Base-by-base conservation (phyloP, 306 rosid genomes). In the Corylus americana region DNA sequence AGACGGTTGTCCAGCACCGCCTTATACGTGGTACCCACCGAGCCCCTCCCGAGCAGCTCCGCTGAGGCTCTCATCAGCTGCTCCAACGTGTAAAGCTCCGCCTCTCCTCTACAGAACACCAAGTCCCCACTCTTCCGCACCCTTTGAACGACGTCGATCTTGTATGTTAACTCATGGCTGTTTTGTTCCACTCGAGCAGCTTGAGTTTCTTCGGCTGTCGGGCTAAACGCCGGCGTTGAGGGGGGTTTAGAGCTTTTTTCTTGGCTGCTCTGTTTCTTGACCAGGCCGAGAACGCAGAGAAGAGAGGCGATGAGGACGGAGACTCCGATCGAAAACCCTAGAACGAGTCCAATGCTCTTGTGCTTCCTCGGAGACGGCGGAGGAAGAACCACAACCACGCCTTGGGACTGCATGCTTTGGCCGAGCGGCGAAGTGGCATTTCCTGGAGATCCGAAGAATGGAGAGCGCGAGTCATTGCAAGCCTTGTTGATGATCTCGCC, bases 21-120 rank as follows among this genome's bases (percentile, higher is more conserved):
- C 85, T 94, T 94, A 82, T 94, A 94, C 4, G 98, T 94, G 1
- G 97, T 87, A 55, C 97, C 98, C 12, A 89, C 82, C 7, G 85
- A 86, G 20, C 98, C 98, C 55, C 97, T 88, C 1, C 97, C 98
- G 1, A 94, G 85, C 42, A 94, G 81, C 91, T 94, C 98, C 25
- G 98, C 98, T 57, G 98, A 92, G 7, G 92, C 98, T 44, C 89
- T 81, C 98, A 94, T 94, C 53, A 94, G 78, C 88, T 88, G 91
- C 73, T 94, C 97, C 88, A 92, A 74, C 61, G 86, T 89, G 71
- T 91, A 94, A 16, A 81, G 47, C 71, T 81, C 89, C 11, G 78
- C 82, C 86, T 94, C 95, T 47, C 97, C 95, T 7, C 82, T 79
- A 70, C 91, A 86, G 85, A 94, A 92, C 82, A 91, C 84, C 75